Evolutionary conservation across 805 yeast genomes (phyloP), one percentile per base, ranked within the genome.

Genomic region (Wickerhamiella lipophila): DNA sequence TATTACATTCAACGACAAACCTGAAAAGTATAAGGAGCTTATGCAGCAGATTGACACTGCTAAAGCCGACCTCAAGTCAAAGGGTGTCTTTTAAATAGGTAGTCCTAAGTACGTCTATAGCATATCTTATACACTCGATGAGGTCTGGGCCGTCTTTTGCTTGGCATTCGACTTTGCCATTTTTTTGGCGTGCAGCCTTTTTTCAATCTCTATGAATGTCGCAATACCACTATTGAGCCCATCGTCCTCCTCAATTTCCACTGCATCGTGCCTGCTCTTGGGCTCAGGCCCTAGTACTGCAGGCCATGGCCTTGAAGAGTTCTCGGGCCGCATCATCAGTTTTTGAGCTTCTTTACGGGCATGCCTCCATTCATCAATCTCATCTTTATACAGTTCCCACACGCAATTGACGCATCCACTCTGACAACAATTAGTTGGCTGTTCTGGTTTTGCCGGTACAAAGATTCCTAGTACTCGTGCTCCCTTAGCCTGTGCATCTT

Each of bases 401-500:
- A 89, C 97, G 64, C 98, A 89, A 64, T 89, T 87, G 26, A 85
- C 79, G 64, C 98, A 89, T 1, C 98, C 98, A 50, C 92, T 80
- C 95, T 87, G 87, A 64, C 98, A 89, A 64, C 98, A 89, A 63
- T 89, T 87, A 57, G 88, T 95, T 1, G 97, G 97, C 56, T 85
- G 95, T 3, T 67, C 69, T 0, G 98, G 97, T 60, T 73, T 75
- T n/a, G 75, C 77, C 2, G 96, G 95, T 0, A 89, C 94, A 6
- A 61, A 63, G 0, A 92, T 69, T 0, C 96, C 96, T 0, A 74
- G 79, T 2, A 75, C 71, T 1, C 55, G 53, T 27, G 62, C 57
- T 6, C 61, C 57, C 27, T 64, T 52, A 1, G 54, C 55, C 46
- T 68, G 55, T 29, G 73, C 64, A 32, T 55, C 64, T 16, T 46